Evolutionary conservation across 371 early-diverging fungal genomes (phyloP), one percentile per base, ranked within the genome.

Genomic region (Zychaea mexicana): DNA sequence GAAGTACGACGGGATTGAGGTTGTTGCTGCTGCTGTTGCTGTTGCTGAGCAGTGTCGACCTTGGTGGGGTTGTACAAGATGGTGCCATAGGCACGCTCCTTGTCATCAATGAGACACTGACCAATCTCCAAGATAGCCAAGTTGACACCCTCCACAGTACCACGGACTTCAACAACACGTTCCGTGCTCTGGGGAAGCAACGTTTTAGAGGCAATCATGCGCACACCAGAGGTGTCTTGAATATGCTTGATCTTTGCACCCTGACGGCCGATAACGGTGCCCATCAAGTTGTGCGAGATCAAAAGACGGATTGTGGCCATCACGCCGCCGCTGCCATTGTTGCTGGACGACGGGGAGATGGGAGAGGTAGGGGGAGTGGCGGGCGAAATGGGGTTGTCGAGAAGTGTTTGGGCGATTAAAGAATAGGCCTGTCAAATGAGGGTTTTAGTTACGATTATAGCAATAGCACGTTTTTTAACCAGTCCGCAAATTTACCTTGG

Each of bases 161-260:
- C 95, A 64, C 90, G 86, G 52, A 94, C 82, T 67, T 94, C 94
- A 24, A 93, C 90, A 19, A 92, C 85, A 57, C 95, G 90, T 74
- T 94, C 95, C 27, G 95, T 94, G 24, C 88, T 88, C 69, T 92
- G 92, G 28, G 93, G 93, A 30, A 94, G 78, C 85, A 93, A 86
- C 53, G 93, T 92, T 71, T 94, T 94, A 65, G 91, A 87, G 27
- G 93, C 93, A 36, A 90, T 89, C 84, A 94, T 87, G 61, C 91
- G 90, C 24, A 90, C 90, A 55, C 92, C 91, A 10, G 92, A 88
- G 22, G 82, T 73, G 66, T 94, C 94, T 79, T 93, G 94, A 62
- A 94, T 92, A 66, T 90, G 88, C 78, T 93, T 92, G 71, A 94
- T 94, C 79, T 91, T 92, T 55, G 86, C 76, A 33, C 95, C 95